phyloP scores from a whole-genome alignment of 2,329 filamentous ascomycete species.

The Colletotrichum coccodes region DNA sequence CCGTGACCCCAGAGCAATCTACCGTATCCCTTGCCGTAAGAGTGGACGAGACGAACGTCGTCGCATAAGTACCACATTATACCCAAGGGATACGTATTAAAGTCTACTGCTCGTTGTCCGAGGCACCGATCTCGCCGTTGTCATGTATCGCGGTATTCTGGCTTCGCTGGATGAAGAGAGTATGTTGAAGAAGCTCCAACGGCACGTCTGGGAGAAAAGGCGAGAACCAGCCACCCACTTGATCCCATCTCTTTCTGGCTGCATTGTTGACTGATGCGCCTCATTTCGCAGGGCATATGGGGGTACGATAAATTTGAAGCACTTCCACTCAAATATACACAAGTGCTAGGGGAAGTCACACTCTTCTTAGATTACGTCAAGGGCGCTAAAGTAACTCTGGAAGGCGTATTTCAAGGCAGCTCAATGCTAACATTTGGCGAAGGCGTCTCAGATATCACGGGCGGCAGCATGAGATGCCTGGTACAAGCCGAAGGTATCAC shows the following conservation, averaged over 20 bases:
- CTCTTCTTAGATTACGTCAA: no score
- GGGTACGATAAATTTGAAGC: constrained; percentile 37
- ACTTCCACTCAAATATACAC: constrained; percentile 38
- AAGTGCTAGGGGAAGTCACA: constrained; percentile 37
- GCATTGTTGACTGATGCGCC: background rate
- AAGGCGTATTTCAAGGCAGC: constrained; percentile 37
- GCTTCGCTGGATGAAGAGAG: constrained; percentile 32
- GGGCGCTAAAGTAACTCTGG: background rate
- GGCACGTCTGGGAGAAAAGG: constrained; percentile 38
- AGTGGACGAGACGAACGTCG: background rate
- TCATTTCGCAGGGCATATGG: constrained; percentile 33
- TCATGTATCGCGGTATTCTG: constrained; percentile 36
- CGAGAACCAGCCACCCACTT: background rate
- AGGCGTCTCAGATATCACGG: constrained; percentile 26
- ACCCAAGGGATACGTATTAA: constrained; percentile 8
- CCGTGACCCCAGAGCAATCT: background rate
- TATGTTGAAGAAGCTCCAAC: constrained; percentile 29
- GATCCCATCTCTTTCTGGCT: background rate
- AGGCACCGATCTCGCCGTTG: constrained; percentile 36
- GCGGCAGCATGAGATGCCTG: constrained; percentile 28
- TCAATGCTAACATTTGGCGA: constrained; percentile 36
- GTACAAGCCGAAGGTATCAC: constrained; percentile 36
- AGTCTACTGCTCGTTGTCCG: constrained; percentile 18
- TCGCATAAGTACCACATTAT: background rate
- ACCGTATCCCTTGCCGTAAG: background rate